Conservation (phyloP, 441 rosid species). For the Populus hybrid region DNA sequence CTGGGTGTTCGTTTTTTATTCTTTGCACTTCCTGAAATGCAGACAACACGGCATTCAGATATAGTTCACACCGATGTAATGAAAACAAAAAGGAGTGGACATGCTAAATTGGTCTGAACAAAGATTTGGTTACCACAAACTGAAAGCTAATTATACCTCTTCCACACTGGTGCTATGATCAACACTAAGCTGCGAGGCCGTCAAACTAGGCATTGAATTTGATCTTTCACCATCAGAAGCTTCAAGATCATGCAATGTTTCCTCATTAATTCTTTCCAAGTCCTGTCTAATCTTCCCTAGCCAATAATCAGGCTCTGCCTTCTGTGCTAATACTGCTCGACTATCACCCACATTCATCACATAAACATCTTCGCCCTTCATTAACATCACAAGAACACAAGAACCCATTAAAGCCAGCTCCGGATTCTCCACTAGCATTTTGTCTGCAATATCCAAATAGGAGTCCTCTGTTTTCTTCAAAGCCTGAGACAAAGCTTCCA, state of each 20-base stretch:
- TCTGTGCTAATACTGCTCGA: slow-evolving; percentile 73
- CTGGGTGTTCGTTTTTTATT: slow-evolving; percentile 65
- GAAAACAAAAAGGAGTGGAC: background rate
- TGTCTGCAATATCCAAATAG: slow-evolving; percentile 68
- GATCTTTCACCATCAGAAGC: slow-evolving; percentile 43
- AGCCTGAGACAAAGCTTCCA: slow-evolving; percentile 68
- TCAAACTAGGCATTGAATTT: slow-evolving; percentile 28
- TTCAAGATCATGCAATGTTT: slow-evolving; percentile 60
- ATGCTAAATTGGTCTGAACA: background rate
- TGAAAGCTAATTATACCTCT: slow-evolving; percentile 40
- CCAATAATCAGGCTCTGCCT: slow-evolving; percentile 54
- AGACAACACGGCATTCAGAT: slow-evolving; percentile 3
- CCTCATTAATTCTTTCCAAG: slow-evolving; percentile 75
- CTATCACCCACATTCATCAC: slow-evolving; percentile 89
- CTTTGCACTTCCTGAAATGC: slow-evolving; percentile 72
- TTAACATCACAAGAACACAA: slow-evolving; percentile 77
- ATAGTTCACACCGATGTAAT: background rate
- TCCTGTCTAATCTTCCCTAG: slow-evolving; percentile 64
- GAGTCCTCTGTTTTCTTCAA: slow-evolving; percentile 68
- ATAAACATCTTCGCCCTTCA: slow-evolving; percentile 85
- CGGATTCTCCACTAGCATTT: slow-evolving; percentile 73
- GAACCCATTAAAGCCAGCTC: slow-evolving; percentile 88
- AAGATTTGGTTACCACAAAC: background rate
- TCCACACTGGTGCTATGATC: slow-evolving; percentile 80
- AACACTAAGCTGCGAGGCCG: slow-evolving; percentile 58